phyloP scores from a whole-genome alignment of 352 stramenopile genomes.

The Pythium aphanidermatum region DNA sequence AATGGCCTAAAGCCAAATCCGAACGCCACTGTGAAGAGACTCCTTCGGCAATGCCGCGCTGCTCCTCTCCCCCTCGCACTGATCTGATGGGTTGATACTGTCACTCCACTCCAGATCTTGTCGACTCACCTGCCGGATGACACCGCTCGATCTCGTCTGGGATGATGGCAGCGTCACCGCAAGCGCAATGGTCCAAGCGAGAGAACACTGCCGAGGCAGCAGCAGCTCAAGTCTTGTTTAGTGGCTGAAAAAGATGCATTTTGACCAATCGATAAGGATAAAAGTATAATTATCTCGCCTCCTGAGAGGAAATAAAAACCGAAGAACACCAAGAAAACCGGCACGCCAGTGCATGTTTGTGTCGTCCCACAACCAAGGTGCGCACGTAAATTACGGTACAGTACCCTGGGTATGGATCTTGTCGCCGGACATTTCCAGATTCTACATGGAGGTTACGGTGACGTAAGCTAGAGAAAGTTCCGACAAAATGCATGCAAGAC shows the following conservation, averaged over 20 bases:
- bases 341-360: constrained; percentile 6
- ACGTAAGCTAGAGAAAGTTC: too few relatives aligned
- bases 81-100: too few relatives aligned
- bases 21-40: too few relatives aligned
- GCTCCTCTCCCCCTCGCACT: too few relatives aligned
- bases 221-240: constrained; percentile 2
- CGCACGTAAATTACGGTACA: constrained; percentile 10
- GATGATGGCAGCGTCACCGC: constrained; percentile 19
- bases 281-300: too few relatives aligned
- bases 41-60: too few relatives aligned
- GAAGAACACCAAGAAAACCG: constrained; percentile 18
- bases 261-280: constrained; percentile 11
- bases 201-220: constrained; percentile 17
- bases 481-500: too few relatives aligned
- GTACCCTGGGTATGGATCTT: constrained; percentile 10
- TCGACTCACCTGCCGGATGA: constrained; percentile 8
- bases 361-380: constrained; percentile 1
- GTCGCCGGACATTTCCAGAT: constrained; percentile 18
- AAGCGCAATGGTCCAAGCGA: constrained; percentile 14
- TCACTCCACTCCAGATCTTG: background rate
- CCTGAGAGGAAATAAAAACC: constrained; percentile 17
- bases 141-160: constrained; percentile 7
- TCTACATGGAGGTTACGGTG: too few relatives aligned
- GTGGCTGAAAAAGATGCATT: constrained; percentile 13
- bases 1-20: too few relatives aligned